Percentiles rank a stretch among this genome's conserved stretches.
Conservation (phyloP, 306 rosid genomes). For the Myrica gale region DNA sequence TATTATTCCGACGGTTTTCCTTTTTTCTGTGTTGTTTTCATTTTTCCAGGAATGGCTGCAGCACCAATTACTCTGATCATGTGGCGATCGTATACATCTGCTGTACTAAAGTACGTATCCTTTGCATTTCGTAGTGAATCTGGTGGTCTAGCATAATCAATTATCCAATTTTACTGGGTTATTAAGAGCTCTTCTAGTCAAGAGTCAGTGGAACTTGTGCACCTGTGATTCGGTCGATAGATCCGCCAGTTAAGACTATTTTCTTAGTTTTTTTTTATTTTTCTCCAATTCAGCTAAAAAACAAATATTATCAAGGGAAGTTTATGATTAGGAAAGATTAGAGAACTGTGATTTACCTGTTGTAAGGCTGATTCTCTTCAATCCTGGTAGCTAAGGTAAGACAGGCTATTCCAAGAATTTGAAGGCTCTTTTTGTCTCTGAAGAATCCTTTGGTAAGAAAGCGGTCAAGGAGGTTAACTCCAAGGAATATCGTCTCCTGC, state of each 20-base stretch:
- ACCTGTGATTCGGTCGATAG: neutral
- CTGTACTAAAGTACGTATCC: no score
- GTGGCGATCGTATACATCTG: no score
- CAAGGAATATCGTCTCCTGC: conserved; percentile 82
- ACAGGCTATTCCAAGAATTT: conserved; percentile 80
- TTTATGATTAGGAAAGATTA: neutral
- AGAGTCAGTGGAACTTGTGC: neutral
- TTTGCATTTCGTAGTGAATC: neutral
- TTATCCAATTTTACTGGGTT: neutral
- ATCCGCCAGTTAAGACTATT: neutral
- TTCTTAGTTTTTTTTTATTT: neutral
- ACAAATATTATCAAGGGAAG: neutral
- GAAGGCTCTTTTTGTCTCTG: conserved; percentile 51
- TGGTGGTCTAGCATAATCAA: neutral
- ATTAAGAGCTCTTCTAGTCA: neutral
- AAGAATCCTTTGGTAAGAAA: conserved; percentile 82
- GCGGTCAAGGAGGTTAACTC: conserved; percentile 75
- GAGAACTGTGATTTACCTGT: conserved; percentile 43
- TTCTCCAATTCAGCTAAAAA: neutral
- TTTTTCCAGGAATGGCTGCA: neutral
- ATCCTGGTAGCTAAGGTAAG: conserved; percentile 79
- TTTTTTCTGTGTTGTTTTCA: neutral
- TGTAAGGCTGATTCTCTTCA: conserved; percentile 85
- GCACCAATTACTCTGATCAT: no score
- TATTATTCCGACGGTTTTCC: no score